Conservation (phyloP, 1,284 basidiomycete genomes). For the Bondarzewia mesenterica region DNA sequence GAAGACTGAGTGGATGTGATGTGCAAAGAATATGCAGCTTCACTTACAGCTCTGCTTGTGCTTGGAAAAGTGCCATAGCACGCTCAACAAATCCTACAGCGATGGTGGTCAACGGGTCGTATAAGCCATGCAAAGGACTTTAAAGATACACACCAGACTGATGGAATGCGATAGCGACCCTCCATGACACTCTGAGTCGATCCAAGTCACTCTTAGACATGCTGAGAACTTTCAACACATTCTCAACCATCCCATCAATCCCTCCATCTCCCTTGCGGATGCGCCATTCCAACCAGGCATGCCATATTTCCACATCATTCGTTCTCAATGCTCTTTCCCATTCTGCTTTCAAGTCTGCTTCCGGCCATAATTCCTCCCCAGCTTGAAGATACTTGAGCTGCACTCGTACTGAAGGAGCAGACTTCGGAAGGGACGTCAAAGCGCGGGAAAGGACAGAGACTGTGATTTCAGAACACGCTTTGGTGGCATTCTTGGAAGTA, state of each 20-base stretch:
- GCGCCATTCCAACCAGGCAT: conserved; percentile 74
- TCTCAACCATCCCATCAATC: conserved; percentile 43
- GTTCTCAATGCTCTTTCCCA: conserved; percentile 64
- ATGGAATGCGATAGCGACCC: conserved; percentile 57
- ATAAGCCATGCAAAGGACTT: neutral
- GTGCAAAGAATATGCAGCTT: neutral
- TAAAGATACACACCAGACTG: conserved; percentile 57
- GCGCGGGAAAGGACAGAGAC: conserved; percentile 62
- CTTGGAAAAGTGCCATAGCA: conserved; percentile 66
- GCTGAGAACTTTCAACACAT: conserved; percentile 34
- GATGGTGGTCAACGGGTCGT: too few species aligned
- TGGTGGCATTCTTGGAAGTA: conserved; percentile 55
- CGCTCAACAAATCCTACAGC: conserved; percentile 40
- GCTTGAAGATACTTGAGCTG: conserved; percentile 59
- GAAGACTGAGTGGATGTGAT: too few species aligned
- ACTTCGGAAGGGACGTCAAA: conserved; percentile 43
- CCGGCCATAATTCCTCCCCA: conserved; percentile 65
- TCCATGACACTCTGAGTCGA: conserved; percentile 63
- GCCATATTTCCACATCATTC: conserved; percentile 47
- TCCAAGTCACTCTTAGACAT: conserved; percentile 40
- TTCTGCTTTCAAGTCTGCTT: conserved; percentile 44
- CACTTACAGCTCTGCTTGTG: conserved; percentile 70
- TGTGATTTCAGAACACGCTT: conserved; percentile 61
- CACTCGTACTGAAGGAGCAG: conserved; percentile 40
- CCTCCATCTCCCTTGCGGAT: conserved; percentile 37